Base-by-base conservation (phyloP, 164 flowering plant species). In the Vitis rupestris region DNA sequence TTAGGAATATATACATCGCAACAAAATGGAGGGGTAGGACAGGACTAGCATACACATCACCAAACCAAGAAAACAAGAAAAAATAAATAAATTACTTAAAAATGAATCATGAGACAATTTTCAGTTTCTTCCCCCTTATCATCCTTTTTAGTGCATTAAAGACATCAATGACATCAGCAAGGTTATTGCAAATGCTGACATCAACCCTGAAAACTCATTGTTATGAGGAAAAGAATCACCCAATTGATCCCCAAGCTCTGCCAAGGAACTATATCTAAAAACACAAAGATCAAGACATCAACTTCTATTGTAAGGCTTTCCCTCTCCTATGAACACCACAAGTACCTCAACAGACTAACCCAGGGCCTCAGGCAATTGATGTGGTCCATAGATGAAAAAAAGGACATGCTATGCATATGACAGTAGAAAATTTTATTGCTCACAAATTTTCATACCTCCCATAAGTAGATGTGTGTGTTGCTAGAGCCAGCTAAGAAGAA, bases 401-500 rank as follows among this genome's bases (percentile, higher is more conserved):
- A 37, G 44, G 44, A 37, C 11, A n/a, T 44, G 65, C 17, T 51
- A 44, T 47, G 64, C 52, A 14, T 44, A 47, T 31, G 16, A 16
- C 16, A 23, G 14, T 17, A 67, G 15, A 29, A 27, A 2, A 19
- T 27, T 15, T 3, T 58, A 12, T 64, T 16, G 19, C 12, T 50
- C 12, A 23, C 17, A 64, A 56, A 66, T 30, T 59, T 66, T 2
- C 82, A 63, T 88, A 96, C 99, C 99, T 96, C 93, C 99, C 99
- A 96, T 61, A 96, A 78, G 78, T 96, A 93, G 73, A 87, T 74
- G 67, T 88, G 95, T 49, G 97, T 92, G 70, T 96, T 93, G 79
- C 85, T 88, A 65, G 99, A 96, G 61, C 99, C 99, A 83, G 79
- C 99, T 82, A 96, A 87, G 79, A 96, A 96, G 67, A 89, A 83